Conservation (phyloP, 257 asterid genomes). For the Coffea eugenioides region DNA sequence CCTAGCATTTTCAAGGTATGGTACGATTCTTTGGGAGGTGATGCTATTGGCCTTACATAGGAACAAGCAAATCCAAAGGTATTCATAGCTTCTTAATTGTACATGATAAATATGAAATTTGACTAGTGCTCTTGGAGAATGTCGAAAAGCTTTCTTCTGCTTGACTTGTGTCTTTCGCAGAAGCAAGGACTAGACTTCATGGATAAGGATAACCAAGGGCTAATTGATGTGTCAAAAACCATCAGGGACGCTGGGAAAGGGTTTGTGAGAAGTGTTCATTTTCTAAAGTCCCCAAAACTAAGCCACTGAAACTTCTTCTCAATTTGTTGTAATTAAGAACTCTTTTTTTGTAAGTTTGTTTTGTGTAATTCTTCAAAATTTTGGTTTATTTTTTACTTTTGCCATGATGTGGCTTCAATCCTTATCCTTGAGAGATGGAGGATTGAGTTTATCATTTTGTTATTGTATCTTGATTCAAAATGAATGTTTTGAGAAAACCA, state of each 20-base stretch:
- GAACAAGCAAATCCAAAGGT: conserved; percentile 59
- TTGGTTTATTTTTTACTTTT: background rate
- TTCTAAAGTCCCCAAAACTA: conserved; percentile 64
- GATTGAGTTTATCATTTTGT: background rate
- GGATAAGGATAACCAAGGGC: conserved; percentile 35
- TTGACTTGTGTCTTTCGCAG: conserved; percentile 44
- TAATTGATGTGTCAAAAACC: conserved; percentile 45
- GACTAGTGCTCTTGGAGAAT: background rate
- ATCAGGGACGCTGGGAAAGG: conserved; percentile 90
- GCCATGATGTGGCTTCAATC: background rate
- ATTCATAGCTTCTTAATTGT: conserved; percentile 2
- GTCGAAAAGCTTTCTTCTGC: background rate
- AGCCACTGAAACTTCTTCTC: conserved; percentile 9
- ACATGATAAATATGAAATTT: background rate
- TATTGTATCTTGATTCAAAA: no score
- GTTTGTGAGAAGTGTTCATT: conserved; percentile 64
- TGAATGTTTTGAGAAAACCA: no score
- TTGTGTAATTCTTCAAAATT: background rate
- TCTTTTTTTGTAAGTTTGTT: background rate
- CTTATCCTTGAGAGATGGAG: background rate
- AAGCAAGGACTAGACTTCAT: conserved; percentile 60
- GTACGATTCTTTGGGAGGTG: conserved; percentile 92
- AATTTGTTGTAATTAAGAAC: background rate
- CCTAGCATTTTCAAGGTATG: conserved; percentile 73
- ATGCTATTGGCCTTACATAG: conserved; percentile 86